Evolutionary conservation across 768 basidiomycete genomes (phyloP), one percentile per base, ranked within the genome.

Genomic region (Lanmaoa rubissima): DNA sequence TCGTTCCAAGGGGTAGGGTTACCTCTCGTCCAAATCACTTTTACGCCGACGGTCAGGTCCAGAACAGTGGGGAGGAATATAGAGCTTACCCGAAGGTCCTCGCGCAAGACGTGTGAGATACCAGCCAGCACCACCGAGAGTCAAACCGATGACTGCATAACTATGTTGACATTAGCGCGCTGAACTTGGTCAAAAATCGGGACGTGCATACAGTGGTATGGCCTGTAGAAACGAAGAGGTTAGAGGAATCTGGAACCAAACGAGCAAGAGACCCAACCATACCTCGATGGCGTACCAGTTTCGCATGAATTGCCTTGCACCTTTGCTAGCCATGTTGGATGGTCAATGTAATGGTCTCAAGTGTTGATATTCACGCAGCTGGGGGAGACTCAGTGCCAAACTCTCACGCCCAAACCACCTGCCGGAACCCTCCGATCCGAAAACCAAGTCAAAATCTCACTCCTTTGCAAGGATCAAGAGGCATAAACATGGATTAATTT

Each of bases 1-100:
- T 82, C 79, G 74, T 91, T 90, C 90, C 90, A 94, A n/a, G 93
- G 93, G 21, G 85, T 86, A 36, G 92, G 92, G 79, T 95, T 94
- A 70, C 67, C 70, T 71, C 75, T 81, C 64, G 84, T 79, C 85
- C 84, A 86, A 55, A 85, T 70, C 53, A 84, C 82, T 83, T 54
- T 41, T 21, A 35, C 13, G 19, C 40, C 40, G 2, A 31, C 5
- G 35, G 51, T 65, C 43, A 58, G 56, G 36, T n/a, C 19, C 16
- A 14, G 46, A 24, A 45, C 13, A 4, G 32, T 13, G 34, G 17
- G 5, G 1, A 9, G 19, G 21, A 5, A 28, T 24, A 28, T 8
- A 47, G 31, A 70, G 31, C 79, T 67, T 61, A 86, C 85, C 75
- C 26, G 65, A 71, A 28, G 84, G 81, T 19, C 85, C 84, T 21